Evolutionary conservation across 164 flowering plant genomes (phyloP).

Genomic region (Vitis rotundifolia): DNA sequence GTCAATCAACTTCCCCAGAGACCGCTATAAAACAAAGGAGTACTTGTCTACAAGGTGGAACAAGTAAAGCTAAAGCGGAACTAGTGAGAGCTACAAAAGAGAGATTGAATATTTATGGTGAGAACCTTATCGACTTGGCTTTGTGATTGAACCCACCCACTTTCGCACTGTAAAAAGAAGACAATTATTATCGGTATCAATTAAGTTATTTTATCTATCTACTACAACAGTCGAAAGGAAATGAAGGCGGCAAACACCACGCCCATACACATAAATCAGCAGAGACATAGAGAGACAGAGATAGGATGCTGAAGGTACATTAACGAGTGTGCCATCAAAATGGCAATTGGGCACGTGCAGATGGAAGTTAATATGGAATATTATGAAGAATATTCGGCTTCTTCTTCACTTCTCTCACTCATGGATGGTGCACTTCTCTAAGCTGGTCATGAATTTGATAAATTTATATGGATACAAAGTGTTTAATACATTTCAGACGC

Average conservation of each 20-base stretch:
- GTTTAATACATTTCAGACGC: too few species aligned
- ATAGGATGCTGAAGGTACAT: background rate
- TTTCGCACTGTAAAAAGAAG: background rate
- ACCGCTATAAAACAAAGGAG: slow-evolving; percentile 31
- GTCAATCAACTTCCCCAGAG: slow-evolving; percentile 27
- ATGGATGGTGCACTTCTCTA: slow-evolving; percentile 15
- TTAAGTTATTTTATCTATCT: background rate
- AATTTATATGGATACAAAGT: too few species aligned
- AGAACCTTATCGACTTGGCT: slow-evolving; percentile 6
- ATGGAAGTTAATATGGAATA: background rate
- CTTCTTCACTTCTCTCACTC: background rate
- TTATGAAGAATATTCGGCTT: background rate
- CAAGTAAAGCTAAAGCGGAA: background rate
- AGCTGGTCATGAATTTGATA: slow-evolving; percentile 8
- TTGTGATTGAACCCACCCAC: slow-evolving; percentile 8
- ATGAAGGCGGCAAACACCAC: background rate
- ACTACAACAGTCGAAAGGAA: background rate
- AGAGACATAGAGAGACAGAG: background rate
- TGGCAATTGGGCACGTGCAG: background rate
- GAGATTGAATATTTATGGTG: slow-evolving; percentile 1
- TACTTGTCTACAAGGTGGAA: background rate
- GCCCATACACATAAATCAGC: background rate
- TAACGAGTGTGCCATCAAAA: background rate
- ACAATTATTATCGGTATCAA: background rate
- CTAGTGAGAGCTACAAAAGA: slow-evolving; percentile 2